Percentiles rank a stretch among this genome's conserved stretches.
Conservation (phyloP, 179 eudicot genomes). For the Nepenthes alata region DNA sequence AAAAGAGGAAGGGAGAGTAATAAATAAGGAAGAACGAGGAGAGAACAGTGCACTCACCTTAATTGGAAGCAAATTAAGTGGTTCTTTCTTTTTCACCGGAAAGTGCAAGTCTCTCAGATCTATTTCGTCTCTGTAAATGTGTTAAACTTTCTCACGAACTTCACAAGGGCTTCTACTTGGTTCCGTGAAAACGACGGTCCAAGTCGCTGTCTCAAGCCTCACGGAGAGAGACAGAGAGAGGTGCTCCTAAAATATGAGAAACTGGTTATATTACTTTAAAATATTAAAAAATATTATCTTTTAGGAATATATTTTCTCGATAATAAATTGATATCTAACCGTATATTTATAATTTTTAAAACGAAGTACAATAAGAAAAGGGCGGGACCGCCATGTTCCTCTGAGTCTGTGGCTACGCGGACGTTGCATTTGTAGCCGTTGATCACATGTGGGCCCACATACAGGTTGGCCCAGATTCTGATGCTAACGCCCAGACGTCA, state of each 20-base stretch:
- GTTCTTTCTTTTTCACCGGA: slow-evolving; percentile 16
- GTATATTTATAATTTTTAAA: no score
- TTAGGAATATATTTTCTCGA: no score
- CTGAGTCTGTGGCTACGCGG: not conserved
- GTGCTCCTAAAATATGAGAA: no score
- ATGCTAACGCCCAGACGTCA: slow-evolving; percentile 6
- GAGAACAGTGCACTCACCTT: slow-evolving; percentile 39
- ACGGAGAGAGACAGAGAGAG: slow-evolving; percentile 7
- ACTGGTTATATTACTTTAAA: no score
- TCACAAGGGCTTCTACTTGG: slow-evolving; percentile 23
- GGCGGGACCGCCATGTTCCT: not conserved
- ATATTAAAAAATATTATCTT: no score
- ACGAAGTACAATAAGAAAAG: not conserved
- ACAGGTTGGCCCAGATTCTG: slow-evolving; percentile 14
- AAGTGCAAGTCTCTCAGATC: slow-evolving; percentile 5
- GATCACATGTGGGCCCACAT: slow-evolving; percentile 3
- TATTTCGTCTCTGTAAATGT: slow-evolving; percentile 3
- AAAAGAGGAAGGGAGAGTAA: slow-evolving; percentile 1
- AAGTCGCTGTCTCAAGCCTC: not conserved
- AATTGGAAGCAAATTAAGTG: slow-evolving; percentile 50
- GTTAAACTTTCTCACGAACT: slow-evolving; percentile 37
- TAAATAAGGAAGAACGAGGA: not conserved
- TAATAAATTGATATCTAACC: no score
- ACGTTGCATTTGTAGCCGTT: no score
- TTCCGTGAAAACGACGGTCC: slow-evolving; percentile 25